A percentile compares a stretch with the other conserved stretches of the same genome.
phyloP scores from a whole-genome alignment of 345 rosid genomes.

The Firmiana major region DNA sequence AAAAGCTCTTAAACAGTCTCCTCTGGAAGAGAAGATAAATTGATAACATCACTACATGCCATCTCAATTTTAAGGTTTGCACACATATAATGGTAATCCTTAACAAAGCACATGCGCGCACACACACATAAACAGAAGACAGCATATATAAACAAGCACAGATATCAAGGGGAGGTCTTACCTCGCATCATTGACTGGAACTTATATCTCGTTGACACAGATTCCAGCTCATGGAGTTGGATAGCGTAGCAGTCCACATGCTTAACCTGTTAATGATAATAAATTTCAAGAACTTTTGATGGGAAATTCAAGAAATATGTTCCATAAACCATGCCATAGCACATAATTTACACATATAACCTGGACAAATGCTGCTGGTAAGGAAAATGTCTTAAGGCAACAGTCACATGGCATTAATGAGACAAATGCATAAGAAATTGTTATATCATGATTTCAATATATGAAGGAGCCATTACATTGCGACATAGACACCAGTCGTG shows the following conservation, averaged over 20 bases:
- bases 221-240: slow-evolving; percentile 76
- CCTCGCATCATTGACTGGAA: slow-evolving; percentile 98
- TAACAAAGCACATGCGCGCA: not conserved
- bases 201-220: slow-evolving; percentile 62
- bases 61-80: slow-evolving; percentile 1
- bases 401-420: not conserved
- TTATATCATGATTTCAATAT: not conserved
- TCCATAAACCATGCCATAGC: not conserved
- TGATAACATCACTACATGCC: not conserved
- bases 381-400: not conserved
- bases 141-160: not conserved
- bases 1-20: not conserved
- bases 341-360: not conserved
- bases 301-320: not conserved
- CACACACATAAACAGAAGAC: not conserved
- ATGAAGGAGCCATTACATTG: not conserved
- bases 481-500: not conserved
- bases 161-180: slow-evolving; percentile 15
- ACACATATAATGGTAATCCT: not conserved
- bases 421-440: not conserved
- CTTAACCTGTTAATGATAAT: slow-evolving; percentile 52
- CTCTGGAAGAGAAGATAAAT: not conserved
- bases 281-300: not conserved
- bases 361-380: not conserved
- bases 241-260: slow-evolving; percentile 77